Conservation (phyloP, 495 filamentous ascomycete genomes). For the Lentithecium fluviatile region DNA sequence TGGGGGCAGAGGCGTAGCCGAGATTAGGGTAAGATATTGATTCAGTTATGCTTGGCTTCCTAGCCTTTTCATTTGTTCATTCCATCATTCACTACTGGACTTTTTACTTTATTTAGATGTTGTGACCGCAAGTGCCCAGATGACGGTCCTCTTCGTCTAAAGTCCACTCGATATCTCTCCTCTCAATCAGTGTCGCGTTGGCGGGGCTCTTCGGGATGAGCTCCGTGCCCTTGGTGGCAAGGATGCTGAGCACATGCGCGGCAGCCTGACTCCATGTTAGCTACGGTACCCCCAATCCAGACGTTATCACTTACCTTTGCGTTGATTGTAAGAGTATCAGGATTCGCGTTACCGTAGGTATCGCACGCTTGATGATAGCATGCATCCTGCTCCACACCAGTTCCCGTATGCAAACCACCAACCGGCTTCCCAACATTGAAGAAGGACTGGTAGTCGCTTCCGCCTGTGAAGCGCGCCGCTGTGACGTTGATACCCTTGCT, state of each 20-base stretch:
- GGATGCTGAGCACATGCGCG: slow-evolving; percentile 45
- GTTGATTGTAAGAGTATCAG: slow-evolving; percentile 60
- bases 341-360: slow-evolving; percentile 57
- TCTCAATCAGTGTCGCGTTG: slow-evolving; percentile 19
- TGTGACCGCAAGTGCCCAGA: slow-evolving; percentile 12
- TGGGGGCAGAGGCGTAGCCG: no score
- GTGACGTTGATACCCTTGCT: slow-evolving; percentile 46
- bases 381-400: slow-evolving; percentile 67
- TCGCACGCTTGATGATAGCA: slow-evolving; percentile 66
- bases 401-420: slow-evolving; percentile 64
- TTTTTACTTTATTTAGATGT: slow-evolving; percentile 4
- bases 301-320: slow-evolving; percentile 47
- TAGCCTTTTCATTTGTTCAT: no score
- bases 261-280: slow-evolving; percentile 44
- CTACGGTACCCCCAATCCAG: slow-evolving; percentile 34
- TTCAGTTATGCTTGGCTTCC: no score
- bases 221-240: slow-evolving; percentile 43
- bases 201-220: slow-evolving; percentile 44
- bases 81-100: background rate
- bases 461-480: slow-evolving; percentile 60
- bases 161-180: slow-evolving; percentile 16
- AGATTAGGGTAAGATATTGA: no score
- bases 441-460: slow-evolving; percentile 70
- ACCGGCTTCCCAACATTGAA: slow-evolving; percentile 60
- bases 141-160: background rate